phyloP scores from a whole-genome alignment of 1,284 basidiomycete species.

The Leccinum fuscescens region DNA sequence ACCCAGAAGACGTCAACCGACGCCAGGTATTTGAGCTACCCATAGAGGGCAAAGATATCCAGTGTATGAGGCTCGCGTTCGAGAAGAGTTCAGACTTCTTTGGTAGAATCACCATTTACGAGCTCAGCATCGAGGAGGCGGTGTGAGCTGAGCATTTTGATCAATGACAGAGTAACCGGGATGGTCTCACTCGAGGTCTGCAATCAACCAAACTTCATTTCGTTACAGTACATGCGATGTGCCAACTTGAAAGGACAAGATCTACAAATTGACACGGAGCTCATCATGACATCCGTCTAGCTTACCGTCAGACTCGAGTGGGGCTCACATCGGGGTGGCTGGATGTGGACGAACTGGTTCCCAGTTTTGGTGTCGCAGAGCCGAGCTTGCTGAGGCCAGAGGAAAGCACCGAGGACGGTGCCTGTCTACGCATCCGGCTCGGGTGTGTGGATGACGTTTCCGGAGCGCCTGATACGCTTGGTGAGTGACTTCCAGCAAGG shows the following conservation, averaged over 20 bases:
- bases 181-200: slow-evolving; percentile 12
- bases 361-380: not conserved
- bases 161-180: not conserved
- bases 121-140: slow-evolving; percentile 53
- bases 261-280: slow-evolving; percentile 15
- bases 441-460: slow-evolving; percentile 1
- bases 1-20: slow-evolving; percentile 75
- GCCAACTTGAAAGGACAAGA: slow-evolving; percentile 7
- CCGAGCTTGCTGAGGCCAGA: not conserved
- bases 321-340: not conserved
- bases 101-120: slow-evolving; percentile 71
- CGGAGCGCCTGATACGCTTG: not conserved
- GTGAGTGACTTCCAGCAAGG: not conserved
- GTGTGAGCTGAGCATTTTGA: not conserved
- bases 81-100: slow-evolving; percentile 79
- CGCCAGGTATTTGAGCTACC: slow-evolving; percentile 61
- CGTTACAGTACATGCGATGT: slow-evolving; percentile 15
- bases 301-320: slow-evolving; percentile 2
- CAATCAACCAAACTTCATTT: slow-evolving; percentile 31
- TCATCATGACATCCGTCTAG: not conserved
- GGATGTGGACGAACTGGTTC: slow-evolving; percentile 2
- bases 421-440: slow-evolving; percentile 19
- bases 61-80: slow-evolving; percentile 62
- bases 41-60: slow-evolving; percentile 33
- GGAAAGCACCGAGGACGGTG: not conserved